Conservation (phyloP, 2,329 filamentous ascomycete species). For the Didymella segeticola region DNA sequence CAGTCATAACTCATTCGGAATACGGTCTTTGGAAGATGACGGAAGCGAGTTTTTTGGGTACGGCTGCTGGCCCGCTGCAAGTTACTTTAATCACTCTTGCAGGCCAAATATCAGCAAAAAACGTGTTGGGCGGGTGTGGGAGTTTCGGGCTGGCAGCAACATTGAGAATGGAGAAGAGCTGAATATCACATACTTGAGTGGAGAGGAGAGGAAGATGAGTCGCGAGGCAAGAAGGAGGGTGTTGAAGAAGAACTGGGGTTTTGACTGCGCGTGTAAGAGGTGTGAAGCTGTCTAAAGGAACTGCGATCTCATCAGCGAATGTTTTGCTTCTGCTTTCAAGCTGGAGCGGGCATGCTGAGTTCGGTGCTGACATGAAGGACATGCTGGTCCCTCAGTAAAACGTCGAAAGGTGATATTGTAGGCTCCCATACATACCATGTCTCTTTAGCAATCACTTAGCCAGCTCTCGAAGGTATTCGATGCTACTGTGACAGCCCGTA, state of each 20-base stretch:
- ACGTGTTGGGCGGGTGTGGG: constrained; percentile 51
- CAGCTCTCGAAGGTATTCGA: background rate
- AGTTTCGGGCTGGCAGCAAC: constrained; percentile 47
- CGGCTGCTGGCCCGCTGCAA: constrained; percentile 55
- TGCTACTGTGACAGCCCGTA: background rate
- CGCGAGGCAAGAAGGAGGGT: constrained; percentile 46
- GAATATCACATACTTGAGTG: constrained; percentile 58
- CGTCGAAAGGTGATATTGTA: background rate
- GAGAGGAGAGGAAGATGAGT: constrained; percentile 53
- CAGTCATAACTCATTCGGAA: constrained; percentile 57
- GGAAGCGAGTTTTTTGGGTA: constrained; percentile 58
- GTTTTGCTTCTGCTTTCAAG: background rate
- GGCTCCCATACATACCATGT: no score
- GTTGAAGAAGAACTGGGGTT: constrained; percentile 54
- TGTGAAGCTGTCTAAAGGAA: constrained; percentile 34
- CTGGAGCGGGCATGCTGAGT: background rate
- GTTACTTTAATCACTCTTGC: constrained; percentile 59
- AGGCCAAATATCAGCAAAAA: constrained; percentile 53
- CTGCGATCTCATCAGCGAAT: background rate
- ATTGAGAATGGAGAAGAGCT: constrained; percentile 51
- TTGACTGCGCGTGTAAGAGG: constrained; percentile 52
- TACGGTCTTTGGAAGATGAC: constrained; percentile 53
- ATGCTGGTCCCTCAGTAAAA: background rate
- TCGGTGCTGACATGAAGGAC: background rate
- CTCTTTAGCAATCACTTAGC: no score